Evolutionary conservation across 2,329 filamentous ascomycete species (phyloP).

Genomic region (Pseudogymnoascus sp.): DNA sequence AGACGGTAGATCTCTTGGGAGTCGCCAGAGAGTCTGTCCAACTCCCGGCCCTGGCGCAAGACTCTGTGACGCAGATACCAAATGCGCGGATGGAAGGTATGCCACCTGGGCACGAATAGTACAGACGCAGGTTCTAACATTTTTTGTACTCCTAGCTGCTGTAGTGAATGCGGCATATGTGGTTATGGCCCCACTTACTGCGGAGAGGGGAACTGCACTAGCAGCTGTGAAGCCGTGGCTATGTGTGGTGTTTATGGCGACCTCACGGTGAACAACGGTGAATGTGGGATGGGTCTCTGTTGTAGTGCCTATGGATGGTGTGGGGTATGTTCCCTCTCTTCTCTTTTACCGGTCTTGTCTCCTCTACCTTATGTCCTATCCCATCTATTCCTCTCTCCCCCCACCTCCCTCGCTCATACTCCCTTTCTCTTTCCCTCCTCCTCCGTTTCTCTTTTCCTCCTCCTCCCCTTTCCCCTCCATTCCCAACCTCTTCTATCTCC

Average conservation of each 20-base stretch:
- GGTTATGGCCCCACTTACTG: conserved; percentile 20
- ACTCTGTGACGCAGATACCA: not conserved
- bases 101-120: not conserved
- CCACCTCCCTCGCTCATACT: not conserved
- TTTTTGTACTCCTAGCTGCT: not conserved
- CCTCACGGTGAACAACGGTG: conserved; percentile 13
- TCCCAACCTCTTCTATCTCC: not conserved
- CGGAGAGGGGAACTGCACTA: conserved; percentile 20
- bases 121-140: not conserved
- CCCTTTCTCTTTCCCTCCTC: not conserved
- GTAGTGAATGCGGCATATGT: conserved; percentile 3
- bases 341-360: not conserved
- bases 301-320: conserved; percentile 21
- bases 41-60: not conserved
- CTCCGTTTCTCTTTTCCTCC: not conserved
- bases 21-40: not conserved
- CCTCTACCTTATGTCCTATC: not conserved
- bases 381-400: not conserved
- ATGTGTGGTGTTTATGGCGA: conserved; percentile 26
- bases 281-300: conserved; percentile 28
- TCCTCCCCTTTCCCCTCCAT: too few species aligned
- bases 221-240: conserved; percentile 25
- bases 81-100: not conserved
- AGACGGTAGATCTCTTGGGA: not conserved
- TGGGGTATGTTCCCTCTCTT: conserved; percentile 14